phyloP scores from a whole-genome alignment of 805 yeast species.

The Candida broadrunensis region DNA sequence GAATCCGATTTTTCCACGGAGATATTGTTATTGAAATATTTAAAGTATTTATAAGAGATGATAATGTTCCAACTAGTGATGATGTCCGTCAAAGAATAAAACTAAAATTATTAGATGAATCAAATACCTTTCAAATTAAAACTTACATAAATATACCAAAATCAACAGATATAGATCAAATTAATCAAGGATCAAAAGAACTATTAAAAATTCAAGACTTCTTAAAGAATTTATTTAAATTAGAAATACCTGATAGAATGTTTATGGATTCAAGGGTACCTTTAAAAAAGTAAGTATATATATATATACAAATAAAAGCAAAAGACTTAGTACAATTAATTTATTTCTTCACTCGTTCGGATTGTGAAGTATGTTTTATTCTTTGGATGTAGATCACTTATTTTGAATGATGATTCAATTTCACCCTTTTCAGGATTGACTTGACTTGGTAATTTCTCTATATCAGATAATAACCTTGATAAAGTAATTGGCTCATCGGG shows the following conservation, averaged over 20 bases:
- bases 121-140: constrained; percentile 58
- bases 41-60: constrained; percentile 41
- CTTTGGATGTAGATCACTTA: constrained; percentile 7
- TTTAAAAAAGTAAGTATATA: background rate
- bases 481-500: constrained; percentile 22
- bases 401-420: constrained; percentile 9
- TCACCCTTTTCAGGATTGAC: constrained; percentile 22
- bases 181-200: constrained; percentile 62
- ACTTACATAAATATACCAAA: constrained; percentile 69
- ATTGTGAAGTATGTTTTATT: constrained; percentile 11
- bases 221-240: constrained; percentile 62
- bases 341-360: constrained; percentile 1
- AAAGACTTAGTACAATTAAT: too few species aligned
- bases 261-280: constrained; percentile 73
- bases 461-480: constrained; percentile 10
- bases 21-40: constrained; percentile 60
- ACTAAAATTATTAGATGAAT: constrained; percentile 44
- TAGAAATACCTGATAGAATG: constrained; percentile 74
- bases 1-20: constrained; percentile 59
- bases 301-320: background rate
- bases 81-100: constrained; percentile 17
- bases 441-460: constrained; percentile 9
- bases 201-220: constrained; percentile 62
- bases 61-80: constrained; percentile 12
- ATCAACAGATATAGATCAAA: constrained; percentile 71